Evolutionary conservation across 495 filamentous ascomycete species (phyloP).

Genomic region (Acidomyces sp.): DNA sequence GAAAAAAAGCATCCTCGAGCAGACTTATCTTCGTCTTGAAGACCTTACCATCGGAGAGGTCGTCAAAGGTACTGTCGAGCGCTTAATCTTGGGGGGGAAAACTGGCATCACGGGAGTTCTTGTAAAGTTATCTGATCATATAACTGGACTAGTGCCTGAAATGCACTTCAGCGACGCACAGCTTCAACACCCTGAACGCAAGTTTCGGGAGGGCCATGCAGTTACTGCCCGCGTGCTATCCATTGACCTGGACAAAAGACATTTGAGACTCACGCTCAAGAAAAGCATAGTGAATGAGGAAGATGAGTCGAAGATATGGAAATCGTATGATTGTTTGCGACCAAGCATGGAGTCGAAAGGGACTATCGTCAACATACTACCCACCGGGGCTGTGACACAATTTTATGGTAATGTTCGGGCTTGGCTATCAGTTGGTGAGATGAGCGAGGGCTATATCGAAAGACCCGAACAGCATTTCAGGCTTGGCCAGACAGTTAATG

Average conservation of each 20-base stretch:
- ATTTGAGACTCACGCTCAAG: conserved; percentile 80
- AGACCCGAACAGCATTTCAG: conserved; percentile 82
- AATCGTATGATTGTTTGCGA: conserved; percentile 54
- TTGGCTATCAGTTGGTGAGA: conserved; percentile 84
- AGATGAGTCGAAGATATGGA: conserved; percentile 61
- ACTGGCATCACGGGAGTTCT: conserved; percentile 65
- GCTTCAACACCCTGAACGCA: conserved; percentile 86
- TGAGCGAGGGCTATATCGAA: conserved; percentile 92
- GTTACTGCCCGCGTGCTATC: conserved; percentile 78
- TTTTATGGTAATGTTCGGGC: conserved; percentile 75
- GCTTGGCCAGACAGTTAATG: conserved; percentile 76
- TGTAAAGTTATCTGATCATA: conserved; percentile 70
- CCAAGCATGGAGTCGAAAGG: conserved; percentile 65
- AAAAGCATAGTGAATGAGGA: conserved; percentile 90
- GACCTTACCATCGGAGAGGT: conserved; percentile 72
- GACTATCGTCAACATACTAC: conserved; percentile 66
- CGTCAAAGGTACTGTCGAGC: conserved; percentile 74
- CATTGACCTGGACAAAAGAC: conserved; percentile 57
- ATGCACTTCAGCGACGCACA: conserved; percentile 78
- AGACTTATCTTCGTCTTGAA: conserved; percentile 78
- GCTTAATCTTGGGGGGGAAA: conserved; percentile 59
- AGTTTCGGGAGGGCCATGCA: conserved; percentile 75
- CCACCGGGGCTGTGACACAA: conserved; percentile 75
- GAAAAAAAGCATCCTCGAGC: conserved; percentile 66
- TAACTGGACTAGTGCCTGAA: conserved; percentile 73